Evolutionary conservation across 2,329 filamentous ascomycete genomes (phyloP).

Genomic region (Aaosphaeria arxii): DNA sequence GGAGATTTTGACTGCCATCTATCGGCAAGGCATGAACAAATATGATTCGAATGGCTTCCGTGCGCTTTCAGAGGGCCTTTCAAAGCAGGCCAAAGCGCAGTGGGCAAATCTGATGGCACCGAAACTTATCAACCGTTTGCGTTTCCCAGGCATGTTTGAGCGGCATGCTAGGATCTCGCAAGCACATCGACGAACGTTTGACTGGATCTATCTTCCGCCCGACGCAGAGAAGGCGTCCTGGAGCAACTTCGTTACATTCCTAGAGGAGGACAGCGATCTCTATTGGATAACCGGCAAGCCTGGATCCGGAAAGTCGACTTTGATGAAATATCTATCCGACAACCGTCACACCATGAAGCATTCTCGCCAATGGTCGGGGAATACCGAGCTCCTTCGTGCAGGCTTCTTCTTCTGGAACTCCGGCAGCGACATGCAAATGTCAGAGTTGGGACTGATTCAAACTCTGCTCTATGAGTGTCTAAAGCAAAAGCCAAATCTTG

Average conservation of each 20-base stretch:
- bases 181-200: not conserved
- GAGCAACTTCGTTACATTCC: not conserved
- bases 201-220: not conserved
- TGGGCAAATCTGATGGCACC: not conserved
- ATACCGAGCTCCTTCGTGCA: slow-evolving; percentile 16
- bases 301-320: not conserved
- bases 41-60: not conserved
- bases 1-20: not conserved
- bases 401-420: slow-evolving; percentile 44
- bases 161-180: not conserved
- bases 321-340: not conserved
- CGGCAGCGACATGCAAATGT: slow-evolving; percentile 8
- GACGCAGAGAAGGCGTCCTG: not conserved
- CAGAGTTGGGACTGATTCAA: slow-evolving; percentile 6
- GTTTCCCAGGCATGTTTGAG: not conserved
- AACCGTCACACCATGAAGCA: not conserved
- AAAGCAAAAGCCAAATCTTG: not conserved
- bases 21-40: not conserved
- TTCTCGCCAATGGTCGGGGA: slow-evolving; percentile 1
- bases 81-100: not conserved
- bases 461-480: slow-evolving; percentile 6
- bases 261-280: not conserved
- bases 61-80: not conserved
- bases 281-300: slow-evolving; percentile 1
- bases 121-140: not conserved